These are phyloP conservation scores for Wickerhamiella parazyma DNA, from an alignment of 805 yeast genomes.

Conservation along the genomic window DNA sequence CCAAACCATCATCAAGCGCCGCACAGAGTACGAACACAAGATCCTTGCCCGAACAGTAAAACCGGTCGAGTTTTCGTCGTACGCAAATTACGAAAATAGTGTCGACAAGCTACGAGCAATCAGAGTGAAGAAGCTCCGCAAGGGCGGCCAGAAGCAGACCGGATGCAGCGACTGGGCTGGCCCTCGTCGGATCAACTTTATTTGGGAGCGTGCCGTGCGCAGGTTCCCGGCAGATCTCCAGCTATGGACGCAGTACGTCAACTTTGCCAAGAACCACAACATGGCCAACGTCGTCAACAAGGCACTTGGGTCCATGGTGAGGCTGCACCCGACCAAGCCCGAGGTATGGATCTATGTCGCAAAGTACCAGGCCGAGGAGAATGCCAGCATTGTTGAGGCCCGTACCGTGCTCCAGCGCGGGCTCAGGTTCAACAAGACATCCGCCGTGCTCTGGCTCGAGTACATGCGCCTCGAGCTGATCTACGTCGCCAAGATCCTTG, in stretches of 20 bases:
- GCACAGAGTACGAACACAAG: conserved; percentile 93
- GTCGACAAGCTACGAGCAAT: conserved; percentile 66
- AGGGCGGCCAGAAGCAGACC: conserved; percentile 20
- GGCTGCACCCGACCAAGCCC: conserved; percentile 80
- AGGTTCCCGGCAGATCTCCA: conserved; percentile 65
- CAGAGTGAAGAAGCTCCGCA: conserved; percentile 44
- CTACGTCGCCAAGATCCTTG: conserved; percentile 68
- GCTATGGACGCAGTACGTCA: conserved; percentile 67
- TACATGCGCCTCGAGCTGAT: conserved; percentile 81
- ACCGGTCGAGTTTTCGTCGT: conserved; percentile 61
- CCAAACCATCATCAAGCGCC: conserved; percentile 70
- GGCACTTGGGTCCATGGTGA: conserved; percentile 63
- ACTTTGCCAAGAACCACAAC: conserved; percentile 31
- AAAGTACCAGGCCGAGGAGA: conserved; percentile 77
- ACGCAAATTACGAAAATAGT: conserved; percentile 66
- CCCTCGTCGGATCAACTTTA: conserved; percentile 61
- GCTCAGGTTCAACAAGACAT: conserved; percentile 67
- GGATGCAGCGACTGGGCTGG: conserved; percentile 79
- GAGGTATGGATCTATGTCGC: conserved; percentile 93
- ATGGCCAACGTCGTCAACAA: conserved; percentile 29
- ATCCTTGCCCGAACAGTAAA: conserved; percentile 71
- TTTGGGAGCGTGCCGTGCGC: conserved; percentile 69
- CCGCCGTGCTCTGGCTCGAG: conserved; percentile 61
- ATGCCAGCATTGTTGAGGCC: conserved; percentile 80
- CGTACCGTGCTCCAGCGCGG: conserved; percentile 76